Evolutionary conservation across 2,329 filamentous ascomycete species (phyloP), one percentile per base, ranked within the genome.

Genomic region (Aspergillus ochraceus): DNA sequence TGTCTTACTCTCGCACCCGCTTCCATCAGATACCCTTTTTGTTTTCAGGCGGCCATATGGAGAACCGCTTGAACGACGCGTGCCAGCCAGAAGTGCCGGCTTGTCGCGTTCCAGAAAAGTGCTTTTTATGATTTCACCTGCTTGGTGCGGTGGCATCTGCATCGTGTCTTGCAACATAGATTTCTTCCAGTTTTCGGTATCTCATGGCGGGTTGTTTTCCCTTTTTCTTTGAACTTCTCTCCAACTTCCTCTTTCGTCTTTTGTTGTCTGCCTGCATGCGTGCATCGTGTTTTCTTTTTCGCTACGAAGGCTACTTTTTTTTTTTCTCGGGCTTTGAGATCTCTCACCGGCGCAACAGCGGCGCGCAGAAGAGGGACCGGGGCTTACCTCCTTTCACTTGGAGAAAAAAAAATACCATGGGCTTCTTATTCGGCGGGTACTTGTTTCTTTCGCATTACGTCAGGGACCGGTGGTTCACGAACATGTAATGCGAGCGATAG

Each of bases 21-120:
- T 78, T 77, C 72, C 70, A 71, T 74, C 77, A 78, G 77, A 80
- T 80, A 80, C 78, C 77, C 77, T 70, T 70, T 68, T 71, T 73
- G 70, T 70, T 78, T 73, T 79, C 75, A 74, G 75, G 71, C 73
- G 72, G 76, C 66, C 69, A 64, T 66, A 66, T 63, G 71, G 73
- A 72, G 71, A 70, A 64, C 72, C 67, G 71, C 70, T 75, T 75
- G 73, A 72, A 70, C 68, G 72, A 73, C 69, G 70, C 70, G 67
- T 67, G 72, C 74, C 73, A 75, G 76, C 72, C 72, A 68, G 66
- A 69, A 69, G 66, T 71, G 66, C 65, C 68, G 70, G 67, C 69
- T 72, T 75, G 74, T 72, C 66, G 65, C 69, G 53, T 67, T 66
- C 61, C 67, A 70, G 68, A 74, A 72, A 76, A 75, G 72, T 75